phyloP scores from a whole-genome alignment of 2,329 filamentous ascomycete genomes.

The Cladophialophora carrionii region DNA sequence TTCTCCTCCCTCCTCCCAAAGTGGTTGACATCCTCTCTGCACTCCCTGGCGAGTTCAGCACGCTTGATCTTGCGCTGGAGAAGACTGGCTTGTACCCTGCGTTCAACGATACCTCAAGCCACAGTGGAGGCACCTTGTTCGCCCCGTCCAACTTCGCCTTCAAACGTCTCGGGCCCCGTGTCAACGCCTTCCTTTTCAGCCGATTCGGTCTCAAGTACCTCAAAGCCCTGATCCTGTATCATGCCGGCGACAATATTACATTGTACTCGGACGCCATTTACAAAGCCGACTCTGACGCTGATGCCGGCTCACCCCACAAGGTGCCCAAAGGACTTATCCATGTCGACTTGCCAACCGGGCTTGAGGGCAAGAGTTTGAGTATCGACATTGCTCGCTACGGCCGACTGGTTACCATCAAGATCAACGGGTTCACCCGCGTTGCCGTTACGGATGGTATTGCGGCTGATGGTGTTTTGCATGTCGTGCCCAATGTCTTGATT shows the following conservation, averaged over 20 bases:
- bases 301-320: conserved; percentile 30
- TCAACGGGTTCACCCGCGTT: conserved; percentile 74
- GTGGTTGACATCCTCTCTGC: conserved; percentile 66
- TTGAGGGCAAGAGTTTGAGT: conserved; percentile 66
- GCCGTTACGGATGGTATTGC: conserved; percentile 70
- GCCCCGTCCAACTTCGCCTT: conserved; percentile 83
- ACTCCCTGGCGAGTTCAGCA: conserved; percentile 74
- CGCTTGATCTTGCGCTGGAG: conserved; percentile 71
- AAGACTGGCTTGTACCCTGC: conserved; percentile 72
- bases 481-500: conserved; percentile 72
- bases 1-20: conserved; percentile 75
- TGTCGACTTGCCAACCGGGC: conserved; percentile 70
- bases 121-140: conserved; percentile 74
- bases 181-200: conserved; percentile 87
- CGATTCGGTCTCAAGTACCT: conserved; percentile 73
- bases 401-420: conserved; percentile 70
- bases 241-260: conserved; percentile 72
- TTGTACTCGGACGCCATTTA: conserved; percentile 85
- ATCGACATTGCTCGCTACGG: conserved; percentile 72
- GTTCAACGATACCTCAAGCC: conserved; percentile 59
- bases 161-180: conserved; percentile 67
- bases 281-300: conserved; percentile 46
- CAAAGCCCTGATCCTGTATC: conserved; percentile 76
- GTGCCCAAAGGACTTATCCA: conserved; percentile 56
- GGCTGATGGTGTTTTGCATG: conserved; percentile 80